Conservation (phyloP, 305 asterid genomes). For the Fraxinus baroniana region DNA sequence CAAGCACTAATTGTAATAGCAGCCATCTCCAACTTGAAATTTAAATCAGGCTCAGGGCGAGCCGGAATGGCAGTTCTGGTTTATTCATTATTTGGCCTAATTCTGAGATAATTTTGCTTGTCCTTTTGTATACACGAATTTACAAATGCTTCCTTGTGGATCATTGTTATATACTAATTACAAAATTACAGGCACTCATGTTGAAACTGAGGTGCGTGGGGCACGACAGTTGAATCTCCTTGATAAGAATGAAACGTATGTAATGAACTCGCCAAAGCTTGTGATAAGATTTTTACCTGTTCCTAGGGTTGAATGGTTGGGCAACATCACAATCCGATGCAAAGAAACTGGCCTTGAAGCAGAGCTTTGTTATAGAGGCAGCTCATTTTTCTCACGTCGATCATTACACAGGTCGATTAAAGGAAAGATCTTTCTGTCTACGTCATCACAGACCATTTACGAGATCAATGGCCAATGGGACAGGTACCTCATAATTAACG, state of each 20-base stretch:
- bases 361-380: slow-evolving; percentile 52
- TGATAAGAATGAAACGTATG: slow-evolving; percentile 56
- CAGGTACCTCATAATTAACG: slow-evolving; percentile 34
- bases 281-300: slow-evolving; percentile 67
- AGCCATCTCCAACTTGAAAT: not conserved
- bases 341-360: slow-evolving; percentile 68
- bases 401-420: slow-evolving; percentile 51
- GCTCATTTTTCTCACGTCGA: slow-evolving; percentile 41
- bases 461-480: slow-evolving; percentile 86
- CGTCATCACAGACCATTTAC: slow-evolving; percentile 47
- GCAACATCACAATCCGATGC: slow-evolving; percentile 57
- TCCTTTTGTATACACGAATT: not conserved
- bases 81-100: not conserved
- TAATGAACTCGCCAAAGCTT: slow-evolving; percentile 69
- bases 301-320: slow-evolving; percentile 75
- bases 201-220: slow-evolving; percentile 72
- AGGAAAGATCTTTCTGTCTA: slow-evolving; percentile 53
- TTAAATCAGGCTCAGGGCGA: not conserved
- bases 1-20: not conserved
- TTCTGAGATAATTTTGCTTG: not conserved
- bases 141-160: not conserved
- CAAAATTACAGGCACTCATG: slow-evolving; percentile 48
- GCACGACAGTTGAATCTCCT: slow-evolving; percentile 50
- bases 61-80: not conserved
- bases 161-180: not conserved